phyloP scores from a whole-genome alignment of 176 grass and related monocot genomes.

The barley (Hordeum vulgare) region MorexV3_pseudomolecules_assembly NC_058524.1:11518232-11518731 shows the following conservation, averaged over 20 bases:
- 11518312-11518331: too few relatives aligned
- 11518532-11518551: conserved; percentile 79
- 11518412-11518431: too few relatives aligned
- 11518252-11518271: too few relatives aligned
- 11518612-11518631: conserved; percentile 90
- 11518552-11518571: conserved; percentile 61
- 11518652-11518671: conserved; percentile 65
- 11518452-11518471: too few relatives aligned
- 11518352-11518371: too few relatives aligned
- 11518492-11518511: conserved; percentile 63
- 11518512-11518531: conserved; percentile 46
- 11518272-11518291: too few relatives aligned
- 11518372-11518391: too few relatives aligned
- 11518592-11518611: conserved; percentile 29
- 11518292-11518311: too few relatives aligned
- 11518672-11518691: conserved; percentile 92
- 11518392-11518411: too few relatives aligned
- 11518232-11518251: too few relatives aligned
- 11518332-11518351: too few relatives aligned
- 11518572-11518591: conserved; percentile 62
- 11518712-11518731: conserved; percentile 56
- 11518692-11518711: conserved; percentile 81
- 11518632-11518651: conserved; percentile 77
- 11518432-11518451: too few relatives aligned
- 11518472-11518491: neutral